A percentile compares a stretch with the other conserved stretches of the same genome.
phyloP scores from a whole-genome alignment of 306 rosid species.

The Cyamopsis tetragonoloba region DNA sequence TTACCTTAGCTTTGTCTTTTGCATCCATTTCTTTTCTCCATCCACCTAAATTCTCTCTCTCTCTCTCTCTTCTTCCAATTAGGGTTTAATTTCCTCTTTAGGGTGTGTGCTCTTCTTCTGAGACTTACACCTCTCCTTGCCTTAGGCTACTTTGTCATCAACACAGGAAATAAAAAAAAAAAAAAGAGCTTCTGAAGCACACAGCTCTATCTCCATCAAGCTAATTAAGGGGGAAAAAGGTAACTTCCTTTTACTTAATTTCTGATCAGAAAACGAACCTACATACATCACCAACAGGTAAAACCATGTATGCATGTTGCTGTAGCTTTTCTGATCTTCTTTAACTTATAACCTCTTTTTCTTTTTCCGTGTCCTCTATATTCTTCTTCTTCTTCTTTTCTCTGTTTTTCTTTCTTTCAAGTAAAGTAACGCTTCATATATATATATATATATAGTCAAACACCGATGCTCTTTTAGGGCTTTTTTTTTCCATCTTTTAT shows the following conservation, averaged over 20 bases:
- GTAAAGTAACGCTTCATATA: conserved; percentile 24
- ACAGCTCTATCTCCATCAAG: too few species aligned
- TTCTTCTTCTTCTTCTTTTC: conserved; percentile 34
- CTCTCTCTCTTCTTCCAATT: conserved; percentile 29
- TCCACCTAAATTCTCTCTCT: conserved; percentile 56
- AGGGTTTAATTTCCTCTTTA: conserved; percentile 70
- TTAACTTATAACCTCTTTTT: conserved; percentile 36
- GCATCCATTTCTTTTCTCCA: conserved; percentile 84
- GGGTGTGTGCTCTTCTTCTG: conserved; percentile 31
- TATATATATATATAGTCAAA: too few species aligned
- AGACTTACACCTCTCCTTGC: conserved; percentile 40
- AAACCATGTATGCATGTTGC: conserved; percentile 25
- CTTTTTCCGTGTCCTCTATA: conserved; percentile 17
- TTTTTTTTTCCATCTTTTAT: conserved; percentile 19
- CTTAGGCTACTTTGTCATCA: conserved; percentile 43
- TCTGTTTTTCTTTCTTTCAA: conserved; percentile 29
- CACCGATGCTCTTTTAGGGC: conserved; percentile 32
- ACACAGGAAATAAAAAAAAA: too few species aligned
- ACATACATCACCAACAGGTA: conserved; percentile 57
- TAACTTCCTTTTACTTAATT: conserved; percentile 41
- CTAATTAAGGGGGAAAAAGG: conserved; percentile 57
- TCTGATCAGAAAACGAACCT: conserved; percentile 51
- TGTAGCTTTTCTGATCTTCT: conserved; percentile 32
- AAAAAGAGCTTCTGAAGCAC: conserved; percentile 41
- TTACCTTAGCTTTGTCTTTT: conserved; percentile 94